phyloP scores from a whole-genome alignment of 306 rosid genomes.

The Quercus robur region DNA sequence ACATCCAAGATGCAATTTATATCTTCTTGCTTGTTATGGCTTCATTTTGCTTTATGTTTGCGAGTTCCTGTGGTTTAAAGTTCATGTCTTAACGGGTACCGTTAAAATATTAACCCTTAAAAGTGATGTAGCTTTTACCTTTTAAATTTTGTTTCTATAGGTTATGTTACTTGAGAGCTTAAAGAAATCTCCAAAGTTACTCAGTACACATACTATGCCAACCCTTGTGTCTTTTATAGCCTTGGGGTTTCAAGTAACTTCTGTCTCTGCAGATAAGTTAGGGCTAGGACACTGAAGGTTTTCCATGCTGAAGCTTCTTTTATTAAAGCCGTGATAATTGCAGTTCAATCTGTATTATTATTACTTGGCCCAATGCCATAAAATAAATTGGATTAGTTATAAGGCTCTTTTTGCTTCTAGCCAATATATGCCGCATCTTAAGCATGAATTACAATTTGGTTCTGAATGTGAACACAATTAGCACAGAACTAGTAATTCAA shows the following conservation, averaged over 20 bases:
- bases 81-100: background rate
- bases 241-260: background rate
- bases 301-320: background rate
- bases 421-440: background rate
- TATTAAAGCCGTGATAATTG: background rate
- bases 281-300: background rate
- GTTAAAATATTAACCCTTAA: background rate
- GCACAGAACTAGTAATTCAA: background rate
- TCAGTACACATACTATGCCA: background rate
- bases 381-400: background rate
- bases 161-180: background rate
- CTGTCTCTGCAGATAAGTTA: background rate
- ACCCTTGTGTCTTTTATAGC: background rate
- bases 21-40: conserved; percentile 3
- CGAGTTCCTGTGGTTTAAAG: background rate
- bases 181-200: background rate
- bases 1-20: conserved; percentile 30
- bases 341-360: background rate
- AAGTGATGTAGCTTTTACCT: background rate
- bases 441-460: too few relatives aligned
- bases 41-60: conserved; percentile 11
- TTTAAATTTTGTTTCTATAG: background rate
- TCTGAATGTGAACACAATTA: too few relatives aligned
- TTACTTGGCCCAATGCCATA: background rate
- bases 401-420: background rate